Base-by-base conservation (phyloP, 257 asterid genomes). In the Salvia splendens region DNA sequence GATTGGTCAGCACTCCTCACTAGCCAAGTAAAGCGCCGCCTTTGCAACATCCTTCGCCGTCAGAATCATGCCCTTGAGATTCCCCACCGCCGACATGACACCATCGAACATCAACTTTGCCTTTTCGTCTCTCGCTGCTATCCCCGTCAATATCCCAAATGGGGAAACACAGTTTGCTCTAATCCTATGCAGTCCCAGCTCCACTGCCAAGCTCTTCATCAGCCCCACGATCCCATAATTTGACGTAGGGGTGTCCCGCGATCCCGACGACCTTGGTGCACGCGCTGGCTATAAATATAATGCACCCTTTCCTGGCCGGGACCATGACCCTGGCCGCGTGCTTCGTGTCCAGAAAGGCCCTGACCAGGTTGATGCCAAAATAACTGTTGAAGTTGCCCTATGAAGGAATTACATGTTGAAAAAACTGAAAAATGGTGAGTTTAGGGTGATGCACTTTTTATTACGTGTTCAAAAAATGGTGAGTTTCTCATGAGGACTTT, bases 291-390 rank as follows among this genome's bases (percentile, higher is more conserved):
- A 89, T 84, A 71, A 80, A 84, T 1, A 86, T 51, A 30, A 86
- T 80, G 72, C 83, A 71, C 0, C 91, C 91, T 6, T 69, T 79
- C 9, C 46, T 45, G 14, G 35, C 52, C 0, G 84, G 79, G 5
- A 81, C 33, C 87, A 86, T 83, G 0, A 64, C 89, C 41, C 79
- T 79, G 0, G 89, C 85, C 0, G 86, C 89, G 51, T 86, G 86
- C 32, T 86, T 86, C 64, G 87, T 85, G 30, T 74, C 86, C 8
- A 84, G 30, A 48, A 80, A 67, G 0, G 65, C 61, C 1, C 89
- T 88, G 0, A 79, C 60, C 12, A 86, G 1, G 64, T 86, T 86
- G 0, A 84, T 77, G 0, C 46, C 14, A n/a, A n/a, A n/a, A n/a
- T n/a, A n/a, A n/a, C n/a, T n/a, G n/a, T n/a, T n/a, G n/a, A n/a